Percentiles rank a stretch among this genome's conserved stretches.
phyloP scores from a whole-genome alignment of 2,329 filamentous ascomycete genomes.

The Fusarium euwallaceae region DNA sequence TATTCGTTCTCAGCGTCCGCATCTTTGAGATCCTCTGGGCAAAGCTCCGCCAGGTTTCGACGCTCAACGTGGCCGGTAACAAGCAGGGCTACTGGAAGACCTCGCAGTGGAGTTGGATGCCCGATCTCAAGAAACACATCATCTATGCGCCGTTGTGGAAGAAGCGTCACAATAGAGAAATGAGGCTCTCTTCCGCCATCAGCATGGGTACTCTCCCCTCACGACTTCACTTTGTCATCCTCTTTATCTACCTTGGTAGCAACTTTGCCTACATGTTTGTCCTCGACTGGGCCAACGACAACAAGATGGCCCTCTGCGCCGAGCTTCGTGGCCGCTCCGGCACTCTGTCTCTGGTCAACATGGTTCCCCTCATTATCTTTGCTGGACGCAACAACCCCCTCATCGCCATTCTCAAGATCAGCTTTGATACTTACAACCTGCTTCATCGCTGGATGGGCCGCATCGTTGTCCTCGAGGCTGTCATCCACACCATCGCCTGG shows the following conservation, averaged over 20 bases:
- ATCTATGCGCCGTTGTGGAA: conserved; percentile 72
- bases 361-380: conserved; percentile 90
- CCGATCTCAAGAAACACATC: conserved; percentile 71
- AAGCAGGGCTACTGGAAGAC: conserved; percentile 71
- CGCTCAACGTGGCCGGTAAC: conserved; percentile 66
- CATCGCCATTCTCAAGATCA: conserved; percentile 84
- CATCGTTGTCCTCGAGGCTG: conserved; percentile 75
- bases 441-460: conserved; percentile 80
- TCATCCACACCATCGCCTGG: conserved; percentile 82
- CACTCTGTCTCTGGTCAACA: conserved; percentile 86
- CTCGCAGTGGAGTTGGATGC: conserved; percentile 72
- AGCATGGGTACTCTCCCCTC: conserved; percentile 75
- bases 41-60: conserved; percentile 69
- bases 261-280: conserved; percentile 74
- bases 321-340: conserved; percentile 90
- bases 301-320: conserved; percentile 76
- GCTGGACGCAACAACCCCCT: conserved; percentile 94
- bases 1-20: conserved; percentile 67
- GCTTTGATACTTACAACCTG: conserved; percentile 95
- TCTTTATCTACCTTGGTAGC: conserved; percentile 69
- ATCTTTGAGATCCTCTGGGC: conserved; percentile 67
- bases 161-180: conserved; percentile 77
- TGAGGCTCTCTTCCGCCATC: conserved; percentile 70
- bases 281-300: conserved; percentile 70
- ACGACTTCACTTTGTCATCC: conserved; percentile 70